Conservation (phyloP, 441 rosid genomes). For the Populus tomentosa region DNA sequence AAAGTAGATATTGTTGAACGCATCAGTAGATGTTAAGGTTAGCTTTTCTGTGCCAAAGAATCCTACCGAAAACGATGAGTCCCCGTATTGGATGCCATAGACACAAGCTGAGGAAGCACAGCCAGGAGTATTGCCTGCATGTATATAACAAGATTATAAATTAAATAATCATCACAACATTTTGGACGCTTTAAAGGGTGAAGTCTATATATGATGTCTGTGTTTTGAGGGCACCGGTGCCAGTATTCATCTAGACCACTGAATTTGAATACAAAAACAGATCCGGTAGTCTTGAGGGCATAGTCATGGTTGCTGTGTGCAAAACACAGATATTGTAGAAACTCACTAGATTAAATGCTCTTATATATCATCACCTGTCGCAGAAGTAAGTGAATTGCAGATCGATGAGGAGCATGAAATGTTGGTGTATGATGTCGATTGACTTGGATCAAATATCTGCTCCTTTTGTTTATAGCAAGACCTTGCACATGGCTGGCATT, state of each 20-base stretch:
- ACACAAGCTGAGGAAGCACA: conserved; percentile 57
- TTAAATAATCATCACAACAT: neutral
- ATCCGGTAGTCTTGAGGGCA: too few species aligned
- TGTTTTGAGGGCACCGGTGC: too few species aligned
- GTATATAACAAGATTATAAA: neutral
- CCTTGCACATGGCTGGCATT: conserved; percentile 36
- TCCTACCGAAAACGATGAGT: conserved; percentile 58
- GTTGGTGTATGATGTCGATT: conserved; percentile 50
- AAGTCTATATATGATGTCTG: too few species aligned
- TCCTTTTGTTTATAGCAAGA: conserved; percentile 18
- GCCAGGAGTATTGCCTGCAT: conserved; percentile 41
- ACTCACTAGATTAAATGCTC: too few species aligned
- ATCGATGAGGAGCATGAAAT: conserved; percentile 49
- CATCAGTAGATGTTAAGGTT: conserved; percentile 41
- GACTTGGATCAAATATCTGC: conserved; percentile 31
- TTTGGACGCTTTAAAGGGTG: too few species aligned
- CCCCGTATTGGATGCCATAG: conserved; percentile 73
- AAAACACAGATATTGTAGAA: neutral
- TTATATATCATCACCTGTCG: conserved; percentile 22
- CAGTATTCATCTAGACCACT: too few species aligned
- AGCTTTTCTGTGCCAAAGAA: conserved; percentile 58
- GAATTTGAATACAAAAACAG: neutral
- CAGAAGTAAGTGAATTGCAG: conserved; percentile 47
- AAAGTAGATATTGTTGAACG: conserved; percentile 40
- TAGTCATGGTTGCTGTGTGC: neutral